Evolutionary conservation across 2,329 filamentous ascomycete species (phyloP).

Genomic region (Talaromyces sp.): DNA sequence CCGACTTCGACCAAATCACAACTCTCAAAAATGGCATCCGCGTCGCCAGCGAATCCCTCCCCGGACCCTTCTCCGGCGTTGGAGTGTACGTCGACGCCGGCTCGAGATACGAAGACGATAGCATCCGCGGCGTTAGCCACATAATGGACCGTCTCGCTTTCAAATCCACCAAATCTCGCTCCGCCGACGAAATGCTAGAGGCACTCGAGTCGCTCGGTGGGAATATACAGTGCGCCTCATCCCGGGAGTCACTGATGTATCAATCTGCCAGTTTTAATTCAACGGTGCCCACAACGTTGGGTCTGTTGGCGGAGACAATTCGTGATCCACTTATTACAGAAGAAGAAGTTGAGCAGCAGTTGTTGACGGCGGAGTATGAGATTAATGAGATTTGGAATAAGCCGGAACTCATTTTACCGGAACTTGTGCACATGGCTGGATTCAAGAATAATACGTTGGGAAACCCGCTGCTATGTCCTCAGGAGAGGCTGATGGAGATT

Average conservation of each 20-base stretch:
- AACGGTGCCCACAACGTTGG: slow-evolving; percentile 77
- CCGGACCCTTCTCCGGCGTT: slow-evolving; percentile 90
- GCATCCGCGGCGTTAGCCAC: slow-evolving; percentile 84
- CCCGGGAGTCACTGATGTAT: slow-evolving; percentile 96
- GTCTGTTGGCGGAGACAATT: slow-evolving; percentile 87
- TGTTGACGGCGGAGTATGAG: slow-evolving; percentile 91
- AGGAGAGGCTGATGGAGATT: slow-evolving; percentile 74
- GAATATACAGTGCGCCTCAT: slow-evolving; percentile 95
- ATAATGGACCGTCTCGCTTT: slow-evolving; percentile 95
- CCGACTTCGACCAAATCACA: slow-evolving; percentile 82
- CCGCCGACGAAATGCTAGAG: slow-evolving; percentile 82
- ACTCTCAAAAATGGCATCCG: slow-evolving; percentile 88
- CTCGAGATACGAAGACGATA: slow-evolving; percentile 85
- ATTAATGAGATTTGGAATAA: slow-evolving; percentile 97
- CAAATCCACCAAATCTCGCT: slow-evolving; percentile 72
- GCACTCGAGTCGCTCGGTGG: slow-evolving; percentile 83
- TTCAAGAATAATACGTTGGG: slow-evolving; percentile 96
- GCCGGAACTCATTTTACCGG: slow-evolving; percentile 90
- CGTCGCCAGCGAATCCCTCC: slow-evolving; percentile 89
- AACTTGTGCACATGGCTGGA: slow-evolving; percentile 90
- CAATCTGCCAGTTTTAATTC: slow-evolving; percentile 97
- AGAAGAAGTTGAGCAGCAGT: slow-evolving; percentile 78
- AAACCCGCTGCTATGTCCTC: slow-evolving; percentile 86
- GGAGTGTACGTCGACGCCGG: slow-evolving; percentile 95
- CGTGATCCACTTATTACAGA: slow-evolving; percentile 80